These are phyloP conservation scores for Candida ipomoeae DNA, from an alignment of 805 yeast genomes.

Conservation along the genomic window DNA sequence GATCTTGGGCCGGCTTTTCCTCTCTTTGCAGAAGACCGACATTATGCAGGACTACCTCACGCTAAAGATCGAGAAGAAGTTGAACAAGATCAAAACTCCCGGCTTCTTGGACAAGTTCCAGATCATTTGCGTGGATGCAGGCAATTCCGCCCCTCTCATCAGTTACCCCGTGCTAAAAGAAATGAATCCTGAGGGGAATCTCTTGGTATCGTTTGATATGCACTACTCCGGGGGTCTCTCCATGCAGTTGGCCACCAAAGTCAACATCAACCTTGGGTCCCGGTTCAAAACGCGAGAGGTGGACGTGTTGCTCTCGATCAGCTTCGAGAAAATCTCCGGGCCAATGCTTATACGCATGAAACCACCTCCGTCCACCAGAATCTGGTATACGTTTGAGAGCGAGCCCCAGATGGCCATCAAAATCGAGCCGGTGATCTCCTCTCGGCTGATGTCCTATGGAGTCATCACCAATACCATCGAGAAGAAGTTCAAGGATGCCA, in stretches of 20 bases:
- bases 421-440: constrained; percentile 88
- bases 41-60: constrained; percentile 55
- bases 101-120: constrained; percentile 82
- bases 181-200: constrained; percentile 75
- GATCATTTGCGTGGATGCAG: constrained; percentile 68
- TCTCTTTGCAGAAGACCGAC: constrained; percentile 71
- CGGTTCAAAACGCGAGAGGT: constrained; percentile 74
- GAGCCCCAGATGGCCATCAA: constrained; percentile 74
- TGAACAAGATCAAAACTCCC: constrained; percentile 78
- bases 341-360: constrained; percentile 65
- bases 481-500: constrained; percentile 71
- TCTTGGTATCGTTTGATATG: constrained; percentile 57
- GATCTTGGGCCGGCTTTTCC: constrained; percentile 72
- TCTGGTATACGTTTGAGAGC: constrained; percentile 84
- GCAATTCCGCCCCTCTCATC: constrained; percentile 74
- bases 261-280: constrained; percentile 68
- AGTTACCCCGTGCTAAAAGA: constrained; percentile 67
- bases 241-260: constrained; percentile 75
- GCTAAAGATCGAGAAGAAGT: constrained; percentile 60
- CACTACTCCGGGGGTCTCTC: constrained; percentile 74
- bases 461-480: constrained; percentile 78
- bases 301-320: constrained; percentile 65
- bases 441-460: constrained; percentile 72
- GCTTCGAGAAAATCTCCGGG: constrained; percentile 67
- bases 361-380: constrained; percentile 84